Evolutionary conservation across 495 filamentous ascomycete species (phyloP), one percentile per base, ranked within the genome.

Genomic region (Talaromyces proteolyticus): DNA sequence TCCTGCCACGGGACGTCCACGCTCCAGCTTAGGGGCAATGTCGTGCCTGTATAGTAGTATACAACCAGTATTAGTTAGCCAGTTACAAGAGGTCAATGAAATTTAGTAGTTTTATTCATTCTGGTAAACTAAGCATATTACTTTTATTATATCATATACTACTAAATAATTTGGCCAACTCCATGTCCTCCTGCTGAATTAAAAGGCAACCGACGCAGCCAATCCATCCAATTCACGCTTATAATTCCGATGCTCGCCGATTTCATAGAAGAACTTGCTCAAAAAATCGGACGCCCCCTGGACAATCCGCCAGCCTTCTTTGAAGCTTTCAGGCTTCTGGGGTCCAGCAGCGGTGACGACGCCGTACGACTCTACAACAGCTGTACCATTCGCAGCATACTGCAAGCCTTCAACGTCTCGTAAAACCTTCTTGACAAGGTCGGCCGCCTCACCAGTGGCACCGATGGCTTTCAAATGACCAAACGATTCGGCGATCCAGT

Each of bases 401-500:
- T 54, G 42, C 41, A 87, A 64, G 6, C 75, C 72, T 3, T 81
- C 68, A 22, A 91, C 63, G 1, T 68, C 73, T n/a, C 60, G 48
- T 26, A 86, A 70, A 0, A 78, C 79, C 37, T 69, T 64, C 44
- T 75, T 57, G 16, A 91, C 79, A 18, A 94, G 69, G 3, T 78
- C 61, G 0, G 88, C 86, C 2, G 74, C 83, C 58, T 91, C 85
- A 20, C 87, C 82, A 0, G 82, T 79, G 25, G 86, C 84, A 34
- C 85, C 84, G 56, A 96, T 85, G 23, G 87, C 64, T 73, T 94
- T 89, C 46, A 91, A 67, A 53, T 91, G 82, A 3, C 88, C 82
- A 59, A 91, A 94, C 0, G 88, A 83, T 65, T 94, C 88, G 50
- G 88, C 78, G 19, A 95, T 70, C 87, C 86, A 95, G 69, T 91